A percentile compares a stretch with the other conserved stretches of the same genome.
phyloP scores from a whole-genome alignment of 225 moss, liverwort and hornwort species.

The Pseudoscleropodium purum region DNA sequence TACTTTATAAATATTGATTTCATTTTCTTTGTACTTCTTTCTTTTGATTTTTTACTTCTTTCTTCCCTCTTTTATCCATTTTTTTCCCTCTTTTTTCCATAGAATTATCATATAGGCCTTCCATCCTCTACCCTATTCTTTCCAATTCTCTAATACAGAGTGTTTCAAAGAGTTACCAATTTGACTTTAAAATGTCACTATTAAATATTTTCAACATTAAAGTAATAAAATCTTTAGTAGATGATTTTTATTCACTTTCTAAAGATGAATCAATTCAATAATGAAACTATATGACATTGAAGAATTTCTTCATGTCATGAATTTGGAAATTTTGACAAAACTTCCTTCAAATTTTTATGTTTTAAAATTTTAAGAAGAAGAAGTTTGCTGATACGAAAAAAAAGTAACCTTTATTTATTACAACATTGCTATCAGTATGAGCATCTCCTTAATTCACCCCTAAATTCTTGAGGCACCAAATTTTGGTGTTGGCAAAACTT shows the following conservation, averaged over 20 bases:
- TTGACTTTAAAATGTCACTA: neutral
- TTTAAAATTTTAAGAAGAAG: neutral
- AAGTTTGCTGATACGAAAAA: no score
- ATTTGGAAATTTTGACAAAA: neutral
- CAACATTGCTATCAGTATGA: no score
- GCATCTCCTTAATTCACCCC: no score
- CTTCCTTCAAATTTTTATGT: neutral
- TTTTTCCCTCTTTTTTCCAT: no score
- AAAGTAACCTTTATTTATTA: no score
- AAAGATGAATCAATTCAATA: neutral
- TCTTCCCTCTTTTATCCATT: no score
- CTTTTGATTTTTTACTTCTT: neutral
- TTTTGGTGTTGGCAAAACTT: no score
- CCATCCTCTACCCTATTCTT: rapidly evolving
- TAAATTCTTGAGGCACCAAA: no score
- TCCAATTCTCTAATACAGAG: rapidly evolving
- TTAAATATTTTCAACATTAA: neutral
- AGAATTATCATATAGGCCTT: neutral
- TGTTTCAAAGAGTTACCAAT: neutral
- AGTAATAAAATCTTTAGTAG: neutral
- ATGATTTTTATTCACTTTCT: neutral
- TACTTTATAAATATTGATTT: neutral
- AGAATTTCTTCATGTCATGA: neutral
- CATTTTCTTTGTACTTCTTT: neutral
- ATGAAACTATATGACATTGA: neutral